Conservation (phyloP, 345 rosid species). For the Eucalyptus cloeziana region DNA sequence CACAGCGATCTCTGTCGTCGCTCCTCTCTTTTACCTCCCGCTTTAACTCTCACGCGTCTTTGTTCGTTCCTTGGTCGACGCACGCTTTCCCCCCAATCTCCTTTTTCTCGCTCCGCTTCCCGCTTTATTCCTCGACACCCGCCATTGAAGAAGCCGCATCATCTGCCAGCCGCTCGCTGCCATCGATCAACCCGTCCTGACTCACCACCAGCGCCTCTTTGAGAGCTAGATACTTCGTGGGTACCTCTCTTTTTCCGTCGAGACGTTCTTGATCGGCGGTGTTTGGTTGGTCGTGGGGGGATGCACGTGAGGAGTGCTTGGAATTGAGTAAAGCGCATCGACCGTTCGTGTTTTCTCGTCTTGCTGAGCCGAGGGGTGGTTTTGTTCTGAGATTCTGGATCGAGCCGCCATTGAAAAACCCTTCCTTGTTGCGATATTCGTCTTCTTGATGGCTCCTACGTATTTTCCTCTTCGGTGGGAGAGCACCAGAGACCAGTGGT, state of each 20-base stretch:
- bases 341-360: neutral
- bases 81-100: neutral
- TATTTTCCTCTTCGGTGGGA: conserved; percentile 96
- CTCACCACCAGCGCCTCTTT: neutral
- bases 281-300: neutral
- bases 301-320: neutral
- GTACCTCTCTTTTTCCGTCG: neutral
- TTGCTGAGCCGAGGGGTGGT: neutral
- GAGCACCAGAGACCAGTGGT: conserved; percentile 98
- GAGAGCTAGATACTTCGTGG: neutral
- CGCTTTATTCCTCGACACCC: neutral
- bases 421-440: neutral
- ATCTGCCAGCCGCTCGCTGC: neutral
- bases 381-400: neutral
- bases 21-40: neutral
- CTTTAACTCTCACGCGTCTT: neutral
- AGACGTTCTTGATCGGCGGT: neutral
- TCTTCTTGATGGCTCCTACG: conserved; percentile 34
- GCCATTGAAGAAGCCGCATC: neutral
- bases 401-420: neutral
- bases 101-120: neutral
- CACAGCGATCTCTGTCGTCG: neutral
- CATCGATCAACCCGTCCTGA: neutral
- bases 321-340: neutral
- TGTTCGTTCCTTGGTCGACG: neutral